Conservation (phyloP, 306 rosid species). For the Luffa acutangula region DNA sequence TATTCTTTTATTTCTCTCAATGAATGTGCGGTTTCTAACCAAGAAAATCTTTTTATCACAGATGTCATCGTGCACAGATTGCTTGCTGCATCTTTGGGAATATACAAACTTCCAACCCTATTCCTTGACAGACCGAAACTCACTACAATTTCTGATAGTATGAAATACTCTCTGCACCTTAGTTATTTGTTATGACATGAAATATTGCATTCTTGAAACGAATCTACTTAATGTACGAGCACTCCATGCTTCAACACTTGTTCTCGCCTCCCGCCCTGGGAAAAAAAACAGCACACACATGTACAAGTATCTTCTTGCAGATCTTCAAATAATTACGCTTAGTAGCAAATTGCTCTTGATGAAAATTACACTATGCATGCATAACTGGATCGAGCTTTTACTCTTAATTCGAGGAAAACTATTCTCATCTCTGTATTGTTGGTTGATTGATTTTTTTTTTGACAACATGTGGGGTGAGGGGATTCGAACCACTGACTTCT, state of each 20-base stretch:
- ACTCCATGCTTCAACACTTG: neutral
- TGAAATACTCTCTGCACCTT: constrained; percentile 15
- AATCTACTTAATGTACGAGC: neutral
- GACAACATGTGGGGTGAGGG: too few species aligned
- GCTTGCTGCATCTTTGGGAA: constrained; percentile 88
- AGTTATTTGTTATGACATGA: neutral
- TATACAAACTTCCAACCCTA: constrained; percentile 55
- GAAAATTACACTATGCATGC: neutral
- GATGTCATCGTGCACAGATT: constrained; percentile 92
- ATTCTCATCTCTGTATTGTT: neutral
- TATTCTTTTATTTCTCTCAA: too few species aligned
- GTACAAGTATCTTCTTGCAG: too few species aligned
- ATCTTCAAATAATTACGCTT: neutral
- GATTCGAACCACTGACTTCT: too few species aligned
- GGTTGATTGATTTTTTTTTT: neutral
- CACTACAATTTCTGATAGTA: constrained; percentile 81
- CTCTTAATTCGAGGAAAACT: neutral
- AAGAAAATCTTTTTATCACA: constrained; percentile 19
- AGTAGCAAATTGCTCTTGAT: neutral
- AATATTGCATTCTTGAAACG: neutral
- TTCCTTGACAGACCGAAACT: constrained; percentile 74
- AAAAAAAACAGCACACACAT: neutral
- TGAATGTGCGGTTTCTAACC: too few species aligned
- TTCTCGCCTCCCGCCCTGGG: neutral
- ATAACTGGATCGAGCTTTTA: neutral